Base-by-base conservation (phyloP, 306 rosid species). In the Canavalia gladiata region DNA sequence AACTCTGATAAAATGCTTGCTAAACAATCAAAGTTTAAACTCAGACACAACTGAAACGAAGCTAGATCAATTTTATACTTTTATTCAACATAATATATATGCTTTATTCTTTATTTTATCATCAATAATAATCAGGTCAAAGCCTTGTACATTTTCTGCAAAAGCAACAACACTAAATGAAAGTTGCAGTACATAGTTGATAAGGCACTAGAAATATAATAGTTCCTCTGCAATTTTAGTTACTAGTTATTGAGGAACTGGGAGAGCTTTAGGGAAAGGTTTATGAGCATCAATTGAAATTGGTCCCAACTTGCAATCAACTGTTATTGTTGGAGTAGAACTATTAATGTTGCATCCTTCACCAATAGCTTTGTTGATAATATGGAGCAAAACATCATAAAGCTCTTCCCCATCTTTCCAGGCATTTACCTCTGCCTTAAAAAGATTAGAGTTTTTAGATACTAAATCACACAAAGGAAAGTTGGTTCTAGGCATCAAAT, bases 371-470 rank as follows among this genome's bases (percentile, higher is more conserved):
- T 72, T 82, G 85, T 84, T 84, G 68, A 87, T 79, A 28, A 78
- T 8, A 7, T 58, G 51, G 9, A 84, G 83, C 41, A 87, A 28
- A 55, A 87, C 57, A 47, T 57, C 43, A 34, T 80, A 76, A 52
- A 81, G 86, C 72, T 87, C 90, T 75, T 82, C 87, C 30, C 90
- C 90, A 82, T 87, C 85, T 52, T 13, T 84, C 94, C 93, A 89
- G 5, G 18, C 97, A 67, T 81, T 87, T 37, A 89, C 88, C 37
- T 67, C 81, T 56, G 97, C 84, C 63, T 87, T 87, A 65, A 87
- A 75, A 25, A 81, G 76, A 52, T 76, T 70, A 0, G 85, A 78
- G 41, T 90, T 87, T 41, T 76, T 81, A 25, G 85, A 84, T 13
- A 92, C 86, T 35, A 89, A 74, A 4, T 89, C 89, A 85, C 81